Conservation (phyloP, 1,284 basidiomycete genomes). For the Ganoderma multipileum region DNA sequence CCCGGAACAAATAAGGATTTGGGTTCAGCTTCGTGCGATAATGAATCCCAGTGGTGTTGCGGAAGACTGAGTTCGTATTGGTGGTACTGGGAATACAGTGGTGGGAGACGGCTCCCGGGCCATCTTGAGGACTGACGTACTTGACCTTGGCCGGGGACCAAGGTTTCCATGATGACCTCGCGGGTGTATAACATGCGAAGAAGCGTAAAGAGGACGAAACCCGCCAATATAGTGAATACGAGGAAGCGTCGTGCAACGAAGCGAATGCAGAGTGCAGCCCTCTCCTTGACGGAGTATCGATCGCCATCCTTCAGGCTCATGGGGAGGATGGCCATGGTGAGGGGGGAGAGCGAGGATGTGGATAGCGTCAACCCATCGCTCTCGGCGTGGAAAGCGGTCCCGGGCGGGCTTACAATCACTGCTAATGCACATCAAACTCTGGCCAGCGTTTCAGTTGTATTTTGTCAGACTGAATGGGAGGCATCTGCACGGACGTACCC, state of each 20-base stretch:
- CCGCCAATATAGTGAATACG: background rate
- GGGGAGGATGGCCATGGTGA: background rate
- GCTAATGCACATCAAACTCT: background rate
- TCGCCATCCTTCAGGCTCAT: background rate
- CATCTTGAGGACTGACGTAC: background rate
- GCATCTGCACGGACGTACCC: no score
- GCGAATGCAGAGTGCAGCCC: background rate
- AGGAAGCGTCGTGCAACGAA: background rate
- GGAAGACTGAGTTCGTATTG: slow-evolving; percentile 17
- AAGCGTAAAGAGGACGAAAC: background rate
- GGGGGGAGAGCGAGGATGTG: background rate
- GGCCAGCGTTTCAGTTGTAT: background rate
- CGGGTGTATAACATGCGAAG: background rate
- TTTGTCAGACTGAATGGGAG: background rate
- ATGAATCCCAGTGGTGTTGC: slow-evolving; percentile 20
- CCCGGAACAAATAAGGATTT: slow-evolving; percentile 20
- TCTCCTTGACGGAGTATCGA: background rate
- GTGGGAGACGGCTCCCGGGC: slow-evolving; percentile 4
- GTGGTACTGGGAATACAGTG: slow-evolving; percentile 20
- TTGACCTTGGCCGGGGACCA: background rate
- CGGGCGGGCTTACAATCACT: background rate
- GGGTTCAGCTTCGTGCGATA: slow-evolving; percentile 1
- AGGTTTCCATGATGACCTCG: background rate
- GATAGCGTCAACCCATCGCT: background rate
- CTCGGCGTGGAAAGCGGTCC: background rate